A percentile compares a stretch with the other conserved stretches of the same genome.
These are phyloP conservation scores for Colletotrichum costaricense DNA, from an alignment of 2,329 filamentous ascomycete genomes.

Conservation along the genomic window DNA sequence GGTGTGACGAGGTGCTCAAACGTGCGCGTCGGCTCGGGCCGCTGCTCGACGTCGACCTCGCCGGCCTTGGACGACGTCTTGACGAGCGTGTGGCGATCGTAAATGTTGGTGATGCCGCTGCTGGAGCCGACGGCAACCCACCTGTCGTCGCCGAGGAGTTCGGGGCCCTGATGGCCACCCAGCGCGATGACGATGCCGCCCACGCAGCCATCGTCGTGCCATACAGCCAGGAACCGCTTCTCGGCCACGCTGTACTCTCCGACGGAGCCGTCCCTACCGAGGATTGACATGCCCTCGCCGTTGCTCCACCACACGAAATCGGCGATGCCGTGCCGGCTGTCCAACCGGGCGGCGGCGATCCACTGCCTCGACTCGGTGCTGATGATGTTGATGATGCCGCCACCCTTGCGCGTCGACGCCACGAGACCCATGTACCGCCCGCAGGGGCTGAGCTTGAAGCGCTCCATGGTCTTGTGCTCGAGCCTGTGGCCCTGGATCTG, in stretches of 20 bases:
- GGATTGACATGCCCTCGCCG: constrained; percentile 83
- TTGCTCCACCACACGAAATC: constrained; percentile 95
- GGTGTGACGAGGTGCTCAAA: constrained; percentile 92
- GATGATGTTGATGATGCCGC: constrained; percentile 88
- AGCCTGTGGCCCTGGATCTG: constrained; percentile 79
- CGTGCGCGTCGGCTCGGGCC: constrained; percentile 77
- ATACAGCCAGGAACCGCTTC: constrained; percentile 79
- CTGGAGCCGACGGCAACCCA: constrained; percentile 92
- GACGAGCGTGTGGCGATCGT: constrained; percentile 80
- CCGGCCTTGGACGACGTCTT: constrained; percentile 40
- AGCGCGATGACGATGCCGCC: constrained; percentile 86
- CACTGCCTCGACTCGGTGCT: constrained; percentile 86
- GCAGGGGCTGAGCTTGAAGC: constrained; percentile 87
- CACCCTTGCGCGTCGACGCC: constrained; percentile 84
- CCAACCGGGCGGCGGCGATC: constrained; percentile 84
- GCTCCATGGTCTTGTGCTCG: constrained; percentile 92
- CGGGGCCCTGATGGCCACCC: constrained; percentile 74
- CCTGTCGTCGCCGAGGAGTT: constrained; percentile 77
- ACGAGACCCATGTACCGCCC: constrained; percentile 87
- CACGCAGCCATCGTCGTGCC: constrained; percentile 90
- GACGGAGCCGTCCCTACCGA: constrained; percentile 88
- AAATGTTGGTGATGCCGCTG: constrained; percentile 92
- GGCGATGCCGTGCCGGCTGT: constrained; percentile 84
- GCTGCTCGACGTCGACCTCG: constrained; percentile 67
- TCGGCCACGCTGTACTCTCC: constrained; percentile 85